These are phyloP conservation scores for Aleurites moluccanus DNA, from an alignment of 441 rosid genomes.

Conservation along the genomic window DNA sequence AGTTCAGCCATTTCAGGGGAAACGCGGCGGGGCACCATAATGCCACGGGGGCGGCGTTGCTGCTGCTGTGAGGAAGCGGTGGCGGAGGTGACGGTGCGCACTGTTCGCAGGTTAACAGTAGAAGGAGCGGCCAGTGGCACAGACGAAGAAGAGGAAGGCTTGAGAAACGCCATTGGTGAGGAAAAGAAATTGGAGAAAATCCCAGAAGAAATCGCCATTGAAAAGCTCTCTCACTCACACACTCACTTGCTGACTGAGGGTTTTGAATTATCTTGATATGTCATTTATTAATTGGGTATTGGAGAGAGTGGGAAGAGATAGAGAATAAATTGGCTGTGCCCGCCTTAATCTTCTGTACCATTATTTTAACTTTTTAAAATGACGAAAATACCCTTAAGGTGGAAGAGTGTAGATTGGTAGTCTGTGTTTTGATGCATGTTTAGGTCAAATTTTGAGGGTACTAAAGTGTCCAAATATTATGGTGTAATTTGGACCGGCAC, in stretches of 20 bases:
- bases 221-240: background rate
- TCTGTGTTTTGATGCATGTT: too few species aligned
- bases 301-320: slow-evolving; percentile 3
- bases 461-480: too few species aligned
- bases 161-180: slow-evolving; percentile 37
- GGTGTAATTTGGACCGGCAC: too few species aligned
- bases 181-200: slow-evolving; percentile 42
- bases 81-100: slow-evolving; percentile 46
- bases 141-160: slow-evolving; percentile 18
- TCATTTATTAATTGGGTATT: background rate
- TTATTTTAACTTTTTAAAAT: background rate
- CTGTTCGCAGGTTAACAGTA: slow-evolving; percentile 27
- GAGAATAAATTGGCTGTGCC: slow-evolving; percentile 17
- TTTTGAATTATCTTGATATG: background rate
- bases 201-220: slow-evolving; percentile 55
- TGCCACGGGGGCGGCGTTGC: slow-evolving; percentile 69
- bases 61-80: slow-evolving; percentile 50
- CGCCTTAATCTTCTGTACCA: background rate
- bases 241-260: background rate
- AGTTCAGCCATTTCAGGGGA: slow-evolving; percentile 82
- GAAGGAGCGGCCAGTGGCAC: slow-evolving; percentile 19
- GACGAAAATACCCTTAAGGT: background rate
- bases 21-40: slow-evolving; percentile 76
- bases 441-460: too few species aligned
- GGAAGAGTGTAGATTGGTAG: too few species aligned